Evolutionary conservation across 1,139 yeast genomes (phyloP).

Genomic region (Wickerhamomyces sp.): DNA sequence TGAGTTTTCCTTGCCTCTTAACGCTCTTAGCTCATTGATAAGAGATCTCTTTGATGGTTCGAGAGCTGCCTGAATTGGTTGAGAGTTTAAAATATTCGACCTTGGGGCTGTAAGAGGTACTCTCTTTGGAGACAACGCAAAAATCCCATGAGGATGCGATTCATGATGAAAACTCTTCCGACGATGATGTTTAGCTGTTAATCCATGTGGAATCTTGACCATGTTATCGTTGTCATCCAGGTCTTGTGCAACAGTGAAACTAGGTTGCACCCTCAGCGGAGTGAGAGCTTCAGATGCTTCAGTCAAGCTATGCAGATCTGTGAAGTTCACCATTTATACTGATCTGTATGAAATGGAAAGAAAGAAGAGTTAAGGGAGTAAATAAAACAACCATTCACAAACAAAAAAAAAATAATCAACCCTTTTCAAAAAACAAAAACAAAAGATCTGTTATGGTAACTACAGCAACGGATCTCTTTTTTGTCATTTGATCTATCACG

Average conservation of each 20-base stretch:
- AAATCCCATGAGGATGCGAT: conserved; percentile 1
- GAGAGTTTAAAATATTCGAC: conserved; percentile 24
- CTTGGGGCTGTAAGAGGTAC: conserved; percentile 39
- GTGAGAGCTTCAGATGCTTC: conserved; percentile 19
- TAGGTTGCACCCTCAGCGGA: conserved; percentile 15
- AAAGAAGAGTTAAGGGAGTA: background rate
- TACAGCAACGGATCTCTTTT: background rate
- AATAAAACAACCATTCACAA: background rate
- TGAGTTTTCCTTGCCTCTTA: conserved; percentile 14
- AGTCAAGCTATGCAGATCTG: conserved; percentile 7
- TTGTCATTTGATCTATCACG: conserved; percentile 3
- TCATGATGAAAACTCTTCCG: conserved; percentile 25
- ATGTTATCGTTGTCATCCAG: conserved; percentile 16
- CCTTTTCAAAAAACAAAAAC: background rate
- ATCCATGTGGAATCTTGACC: conserved; percentile 45
- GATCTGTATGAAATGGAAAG: background rate
- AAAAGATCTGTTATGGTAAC: background rate
- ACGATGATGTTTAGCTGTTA: conserved; percentile 36
- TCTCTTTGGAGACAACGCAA: conserved; percentile 23
- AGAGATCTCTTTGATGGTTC: conserved; percentile 21
- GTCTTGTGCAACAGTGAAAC: conserved; percentile 15
- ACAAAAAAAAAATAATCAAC: background rate
- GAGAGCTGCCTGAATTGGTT: conserved; percentile 13
- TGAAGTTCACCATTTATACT: conserved; percentile 1
- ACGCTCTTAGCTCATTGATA: conserved; percentile 12